Evolutionary conservation across 1,139 yeast genomes (phyloP).

Genomic region (Diutina siamensis): DNA sequence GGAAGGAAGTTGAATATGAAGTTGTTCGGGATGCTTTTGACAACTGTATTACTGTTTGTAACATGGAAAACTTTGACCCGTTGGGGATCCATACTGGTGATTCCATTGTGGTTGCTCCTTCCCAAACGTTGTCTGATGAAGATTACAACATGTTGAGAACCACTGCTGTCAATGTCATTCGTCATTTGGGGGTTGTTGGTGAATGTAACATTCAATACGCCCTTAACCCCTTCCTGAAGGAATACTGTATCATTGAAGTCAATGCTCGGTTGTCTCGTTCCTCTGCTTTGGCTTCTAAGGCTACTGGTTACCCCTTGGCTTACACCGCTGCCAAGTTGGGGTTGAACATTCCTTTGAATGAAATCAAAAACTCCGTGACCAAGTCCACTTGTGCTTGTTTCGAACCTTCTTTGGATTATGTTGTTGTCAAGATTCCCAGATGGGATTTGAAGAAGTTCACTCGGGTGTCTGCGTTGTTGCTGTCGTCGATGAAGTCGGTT

Average conservation of each 20-base stretch:
- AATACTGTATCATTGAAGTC: conserved; percentile 95
- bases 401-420: conserved; percentile 95
- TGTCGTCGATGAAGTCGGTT: conserved; percentile 96
- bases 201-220: conserved; percentile 99
- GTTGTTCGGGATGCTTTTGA: conserved; percentile 96
- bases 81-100: conserved; percentile 99
- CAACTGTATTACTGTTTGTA: conserved; percentile 98
- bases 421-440: conserved; percentile 96
- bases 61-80: conserved; percentile 99
- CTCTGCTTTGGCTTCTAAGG: conserved; percentile 96
- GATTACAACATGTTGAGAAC: conserved; percentile 98
- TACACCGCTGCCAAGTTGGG: conserved; percentile 97
- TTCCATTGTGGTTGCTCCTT: conserved; percentile 97
- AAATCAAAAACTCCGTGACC: conserved; percentile 88
- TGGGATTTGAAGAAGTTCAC: conserved; percentile 98
- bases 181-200: conserved; percentile 98
- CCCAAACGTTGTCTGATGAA: conserved; percentile 93
- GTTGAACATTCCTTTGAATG: conserved; percentile 84
- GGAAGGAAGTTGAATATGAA: conserved; percentile 98
- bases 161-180: conserved; percentile 92
- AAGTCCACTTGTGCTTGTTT: conserved; percentile 93
- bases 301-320: conserved; percentile 97
- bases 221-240: conserved; percentile 85
- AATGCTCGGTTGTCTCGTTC: conserved; percentile 97
- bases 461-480: conserved; percentile 77